Base-by-base conservation (phyloP, 768 basidiomycete species). In the Suillus tomentosus region DNA sequence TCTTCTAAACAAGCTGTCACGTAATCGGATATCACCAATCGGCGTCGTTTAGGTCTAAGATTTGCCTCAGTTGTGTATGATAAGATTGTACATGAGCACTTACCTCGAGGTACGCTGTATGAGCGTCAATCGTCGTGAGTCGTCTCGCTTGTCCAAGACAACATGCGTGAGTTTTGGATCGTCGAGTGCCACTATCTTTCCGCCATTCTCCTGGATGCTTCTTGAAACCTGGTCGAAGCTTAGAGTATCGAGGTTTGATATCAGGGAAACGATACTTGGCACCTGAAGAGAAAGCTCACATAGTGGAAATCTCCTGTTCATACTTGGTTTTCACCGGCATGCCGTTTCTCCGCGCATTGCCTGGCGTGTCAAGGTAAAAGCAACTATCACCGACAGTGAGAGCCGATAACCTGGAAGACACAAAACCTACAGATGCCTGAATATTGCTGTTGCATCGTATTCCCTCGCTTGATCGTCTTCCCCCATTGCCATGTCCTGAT, bases 91-190 rank as follows among this genome's bases (percentile, higher is more conserved):
- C 45, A 65, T 40, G 27, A 50, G 7, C 47, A 78, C 86, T 69
- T 68, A 94, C 93, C 87, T 82, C 11, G 88, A 85, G 8, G 92
- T 92, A 55, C 82, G 84, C 69, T 84, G 85, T 70, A 89, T 87
- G 64, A 96, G 79, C 64, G 88, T 85, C 36, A 84, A 73, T 61
- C 92, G 87, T 43, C 94, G 86, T 67, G 85, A 87, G 56, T 83
- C 83, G 68, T 96, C 94, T 10, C 90, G 87, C 76, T 91, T 91
- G 78, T 95, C 91, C 61, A 95, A 73, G 48, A 97, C 79, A 53
- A 96, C 77, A 74, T 99, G 96, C 0, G 95, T 96, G 47, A 98
- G 79, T 72, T 89, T 92, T 27, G 89, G 82, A 60, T 97, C 87
- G 62, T 84, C 77, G 3, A 97, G 79, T 62, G 83, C 84, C 13